Percentiles rank a stretch among this genome's conserved stretches.
These are phyloP conservation scores for Anthostomella pinea DNA, from an alignment of 2,329 filamentous ascomycete species.

Conservation along the genomic window DNA sequence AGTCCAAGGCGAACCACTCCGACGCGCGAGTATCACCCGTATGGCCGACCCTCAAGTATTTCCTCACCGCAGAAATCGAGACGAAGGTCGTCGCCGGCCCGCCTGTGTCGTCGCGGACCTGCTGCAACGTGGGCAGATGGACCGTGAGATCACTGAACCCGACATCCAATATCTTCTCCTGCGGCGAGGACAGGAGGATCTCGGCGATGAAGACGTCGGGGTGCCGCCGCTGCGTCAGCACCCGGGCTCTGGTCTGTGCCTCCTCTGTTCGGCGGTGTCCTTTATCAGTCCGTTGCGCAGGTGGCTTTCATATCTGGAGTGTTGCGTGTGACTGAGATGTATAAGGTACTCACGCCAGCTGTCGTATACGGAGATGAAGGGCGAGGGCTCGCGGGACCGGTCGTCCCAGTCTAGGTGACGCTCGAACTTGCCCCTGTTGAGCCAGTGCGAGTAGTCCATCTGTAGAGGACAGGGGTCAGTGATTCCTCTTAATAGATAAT, in stretches of 20 bases:
- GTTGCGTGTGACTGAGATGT: no score
- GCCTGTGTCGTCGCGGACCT: neutral
- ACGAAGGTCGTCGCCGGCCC: neutral
- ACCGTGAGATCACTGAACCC: neutral
- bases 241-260: neutral
- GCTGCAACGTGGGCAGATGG: neutral
- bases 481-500: no score
- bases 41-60: neutral
- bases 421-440: neutral
- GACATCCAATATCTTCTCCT: neutral
- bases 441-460: neutral
- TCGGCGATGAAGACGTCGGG: neutral
- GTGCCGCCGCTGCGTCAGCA: neutral
- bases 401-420: slow-evolving; percentile 1
- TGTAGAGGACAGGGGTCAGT: no score
- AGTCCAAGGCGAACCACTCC: slow-evolving; percentile 1
- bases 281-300: neutral
- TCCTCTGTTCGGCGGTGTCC: neutral
- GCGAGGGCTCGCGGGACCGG: neutral
- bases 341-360: neutral
- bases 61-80: neutral
- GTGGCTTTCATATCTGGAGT: no score
- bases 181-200: neutral
- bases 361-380: neutral
- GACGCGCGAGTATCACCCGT: no score